These are phyloP conservation scores for Gossypium stocksii DNA, from an alignment of 345 rosid species.

Conservation along the genomic window DNA sequence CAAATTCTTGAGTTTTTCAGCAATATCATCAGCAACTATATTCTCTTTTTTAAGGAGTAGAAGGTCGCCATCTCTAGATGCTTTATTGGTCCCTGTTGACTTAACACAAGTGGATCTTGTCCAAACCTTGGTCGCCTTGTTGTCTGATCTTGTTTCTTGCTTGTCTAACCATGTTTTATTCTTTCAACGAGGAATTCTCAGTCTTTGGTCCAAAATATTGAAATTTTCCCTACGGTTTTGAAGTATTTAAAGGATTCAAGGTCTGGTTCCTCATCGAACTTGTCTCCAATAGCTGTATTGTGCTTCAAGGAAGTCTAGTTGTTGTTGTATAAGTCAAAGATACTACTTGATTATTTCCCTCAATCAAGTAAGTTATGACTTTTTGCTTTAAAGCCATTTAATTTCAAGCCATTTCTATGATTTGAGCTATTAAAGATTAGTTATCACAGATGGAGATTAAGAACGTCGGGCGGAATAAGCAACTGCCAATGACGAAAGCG, in stretches of 20 bases:
- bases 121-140: slow-evolving; percentile 55
- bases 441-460: slow-evolving; percentile 71
- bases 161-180: slow-evolving; percentile 36
- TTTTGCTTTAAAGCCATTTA: slow-evolving; percentile 63
- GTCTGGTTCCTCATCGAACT: slow-evolving; percentile 20
- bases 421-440: slow-evolving; percentile 70
- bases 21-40: slow-evolving; percentile 76
- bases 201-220: slow-evolving; percentile 63
- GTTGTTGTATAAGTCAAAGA: slow-evolving; percentile 75
- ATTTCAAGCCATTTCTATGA: slow-evolving; percentile 93
- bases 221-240: slow-evolving; percentile 56
- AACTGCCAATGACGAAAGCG: slow-evolving; percentile 75
- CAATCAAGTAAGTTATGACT: slow-evolving; percentile 91
- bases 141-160: slow-evolving; percentile 51
- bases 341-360: slow-evolving; percentile 68
- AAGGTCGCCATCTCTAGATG: slow-evolving; percentile 71
- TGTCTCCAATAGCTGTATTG: slow-evolving; percentile 46
- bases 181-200: slow-evolving; percentile 73
- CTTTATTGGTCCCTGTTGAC: slow-evolving; percentile 79
- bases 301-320: slow-evolving; percentile 85
- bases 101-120: slow-evolving; percentile 60
- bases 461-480: slow-evolving; percentile 43
- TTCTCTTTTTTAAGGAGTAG: slow-evolving; percentile 76
- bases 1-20: neutral
- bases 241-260: slow-evolving; percentile 55